phyloP scores from a whole-genome alignment of 78 protist species.

The Chrysochromulina parva region DNA sequence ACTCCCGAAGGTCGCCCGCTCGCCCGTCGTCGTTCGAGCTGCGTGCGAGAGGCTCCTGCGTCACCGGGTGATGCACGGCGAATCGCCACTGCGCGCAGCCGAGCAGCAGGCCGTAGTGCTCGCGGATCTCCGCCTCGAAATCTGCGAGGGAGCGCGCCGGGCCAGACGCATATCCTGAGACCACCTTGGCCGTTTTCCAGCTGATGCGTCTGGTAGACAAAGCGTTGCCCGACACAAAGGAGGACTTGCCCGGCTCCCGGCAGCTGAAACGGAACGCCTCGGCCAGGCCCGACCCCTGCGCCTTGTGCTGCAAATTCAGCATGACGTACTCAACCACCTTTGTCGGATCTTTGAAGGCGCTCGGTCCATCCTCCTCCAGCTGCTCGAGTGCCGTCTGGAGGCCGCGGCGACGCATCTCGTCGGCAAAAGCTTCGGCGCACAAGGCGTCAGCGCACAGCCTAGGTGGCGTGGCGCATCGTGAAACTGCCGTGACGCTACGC shows the following conservation, averaged over 20 bases:
- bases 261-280: background rate
- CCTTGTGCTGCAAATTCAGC: background rate
- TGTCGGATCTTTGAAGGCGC: background rate
- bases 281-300: background rate
- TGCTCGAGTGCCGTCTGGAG: background rate
- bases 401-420: background rate
- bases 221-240: background rate
- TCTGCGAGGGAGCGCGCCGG: background rate
- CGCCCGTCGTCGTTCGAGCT: background rate
- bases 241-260: background rate
- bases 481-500: no score
- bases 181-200: background rate
- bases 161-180: background rate
- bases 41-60: background rate
- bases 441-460: no score
- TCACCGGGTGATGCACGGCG: background rate
- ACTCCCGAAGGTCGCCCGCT: background rate
- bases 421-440: background rate
- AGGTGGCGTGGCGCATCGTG: no score
- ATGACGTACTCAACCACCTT: slow-evolving; percentile 8
- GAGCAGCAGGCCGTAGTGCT: background rate
- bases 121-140: background rate
- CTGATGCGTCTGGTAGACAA: background rate
- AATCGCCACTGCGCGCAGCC: background rate
- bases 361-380: background rate